Percentiles rank a stretch among this genome's conserved stretches.
These are phyloP conservation scores for Alternaria sp. DNA, from an alignment of 2,329 filamentous ascomycete genomes.

Conservation along the genomic window DNA sequence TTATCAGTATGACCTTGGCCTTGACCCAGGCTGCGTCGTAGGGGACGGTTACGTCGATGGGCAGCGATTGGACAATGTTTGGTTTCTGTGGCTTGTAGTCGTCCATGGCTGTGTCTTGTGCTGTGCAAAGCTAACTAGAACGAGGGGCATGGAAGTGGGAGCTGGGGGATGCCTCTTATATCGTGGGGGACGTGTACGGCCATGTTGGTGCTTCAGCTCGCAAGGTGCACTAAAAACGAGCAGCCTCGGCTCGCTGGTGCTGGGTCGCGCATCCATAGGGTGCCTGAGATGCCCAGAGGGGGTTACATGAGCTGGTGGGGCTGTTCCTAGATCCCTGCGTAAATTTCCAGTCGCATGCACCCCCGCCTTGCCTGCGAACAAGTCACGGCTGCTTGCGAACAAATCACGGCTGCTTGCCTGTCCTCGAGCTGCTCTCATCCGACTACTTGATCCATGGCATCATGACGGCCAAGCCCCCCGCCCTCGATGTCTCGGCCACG, in stretches of 20 bases:
- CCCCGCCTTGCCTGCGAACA: background rate
- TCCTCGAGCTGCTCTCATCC: too few relatives aligned
- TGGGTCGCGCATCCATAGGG: background rate
- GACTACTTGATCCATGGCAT: background rate
- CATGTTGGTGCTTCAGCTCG: background rate
- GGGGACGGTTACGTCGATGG: slow-evolving; percentile 46
- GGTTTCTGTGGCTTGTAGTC: slow-evolving; percentile 29
- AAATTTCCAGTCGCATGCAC: slow-evolving; percentile 5
- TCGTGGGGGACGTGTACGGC: background rate
- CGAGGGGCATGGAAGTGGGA: too few relatives aligned
- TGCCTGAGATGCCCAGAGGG: too few relatives aligned
- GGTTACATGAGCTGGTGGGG: background rate
- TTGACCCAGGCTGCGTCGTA: slow-evolving; percentile 50
- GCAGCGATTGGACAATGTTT: slow-evolving; percentile 48
- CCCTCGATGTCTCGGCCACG: slow-evolving; percentile 6
- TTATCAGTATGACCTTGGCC: slow-evolving; percentile 50
- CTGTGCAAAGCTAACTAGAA: background rate
- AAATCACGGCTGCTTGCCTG: too few relatives aligned
- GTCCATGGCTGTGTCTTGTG: slow-evolving; percentile 25
- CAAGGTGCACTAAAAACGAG: background rate
- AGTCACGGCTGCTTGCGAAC: too few relatives aligned
- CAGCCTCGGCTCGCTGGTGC: background rate
- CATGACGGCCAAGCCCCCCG: background rate
- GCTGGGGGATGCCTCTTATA: background rate
- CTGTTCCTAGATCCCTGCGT: slow-evolving; percentile 5